These are phyloP conservation scores for Helicostylum pulchrum DNA, from an alignment of 192 early-diverging fungal genomes.

Conservation along the genomic window DNA sequence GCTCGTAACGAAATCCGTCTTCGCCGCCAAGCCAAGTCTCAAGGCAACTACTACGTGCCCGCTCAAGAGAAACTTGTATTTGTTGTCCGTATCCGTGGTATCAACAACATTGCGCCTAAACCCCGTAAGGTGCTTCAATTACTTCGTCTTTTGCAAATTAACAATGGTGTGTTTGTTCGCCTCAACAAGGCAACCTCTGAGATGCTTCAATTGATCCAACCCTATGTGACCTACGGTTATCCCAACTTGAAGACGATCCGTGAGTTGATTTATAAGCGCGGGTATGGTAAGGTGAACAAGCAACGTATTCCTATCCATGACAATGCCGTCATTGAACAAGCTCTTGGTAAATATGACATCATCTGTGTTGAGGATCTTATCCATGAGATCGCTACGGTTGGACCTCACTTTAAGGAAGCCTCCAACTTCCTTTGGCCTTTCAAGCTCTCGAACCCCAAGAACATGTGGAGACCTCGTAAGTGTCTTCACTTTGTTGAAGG, in stretches of 20 bases:
- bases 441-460: constrained; percentile 97
- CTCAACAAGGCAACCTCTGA: constrained; percentile 85
- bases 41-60: constrained; percentile 92
- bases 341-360: constrained; percentile 92
- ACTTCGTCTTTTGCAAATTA: constrained; percentile 98
- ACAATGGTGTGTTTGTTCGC: constrained; percentile 95
- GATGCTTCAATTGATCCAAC: constrained; percentile 96
- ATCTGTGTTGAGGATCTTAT: constrained; percentile 98
- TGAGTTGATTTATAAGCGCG: constrained; percentile 99
- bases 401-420: constrained; percentile 90
- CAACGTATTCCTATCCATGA: constrained; percentile 96
- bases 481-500: constrained; percentile 94
- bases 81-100: constrained; percentile 99
- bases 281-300: constrained; percentile 97
- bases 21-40: constrained; percentile 87
- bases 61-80: constrained; percentile 96
- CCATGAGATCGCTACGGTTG: constrained; percentile 98
- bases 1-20: constrained; percentile 93
- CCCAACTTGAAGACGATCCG: constrained; percentile 98
- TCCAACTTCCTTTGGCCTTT: constrained; percentile 99
- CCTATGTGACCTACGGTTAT: constrained; percentile 92
- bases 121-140: constrained; percentile 99
- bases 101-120: constrained; percentile 99
- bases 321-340: constrained; percentile 87
- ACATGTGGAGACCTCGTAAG: constrained; percentile 93